Conservation (phyloP, 192 early-diverging fungal genomes). For the Rhizophagus sp. region DNA sequence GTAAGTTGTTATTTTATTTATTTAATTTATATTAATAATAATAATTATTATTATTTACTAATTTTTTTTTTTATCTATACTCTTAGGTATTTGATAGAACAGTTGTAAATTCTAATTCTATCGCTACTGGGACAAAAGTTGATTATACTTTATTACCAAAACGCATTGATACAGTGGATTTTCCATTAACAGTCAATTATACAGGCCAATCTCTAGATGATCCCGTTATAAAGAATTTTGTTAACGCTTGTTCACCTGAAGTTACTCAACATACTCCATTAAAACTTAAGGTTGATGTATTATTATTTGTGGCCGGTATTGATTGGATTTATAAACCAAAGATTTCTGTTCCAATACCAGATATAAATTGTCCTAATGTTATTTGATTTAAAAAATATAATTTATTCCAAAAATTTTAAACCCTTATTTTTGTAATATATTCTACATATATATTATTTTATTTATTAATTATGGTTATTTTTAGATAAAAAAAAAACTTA, state of each 20-base stretch:
- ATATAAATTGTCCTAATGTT: constrained; percentile 12
- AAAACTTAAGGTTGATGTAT: constrained; percentile 9
- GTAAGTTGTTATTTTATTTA: not conserved
- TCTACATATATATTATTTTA: too few species aligned
- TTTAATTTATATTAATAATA: too few species aligned
- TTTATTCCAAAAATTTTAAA: too few species aligned
- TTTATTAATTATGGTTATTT: too few species aligned
- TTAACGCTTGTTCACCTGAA: not conserved
- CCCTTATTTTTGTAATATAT: too few species aligned
- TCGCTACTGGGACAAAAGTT: constrained; percentile 8
- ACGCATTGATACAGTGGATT: not conserved
- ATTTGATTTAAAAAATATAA: too few species aligned
- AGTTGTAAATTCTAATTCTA: not conserved
- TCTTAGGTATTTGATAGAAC: not conserved
- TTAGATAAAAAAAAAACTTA: too few species aligned
- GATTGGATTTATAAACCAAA: constrained; percentile 20
- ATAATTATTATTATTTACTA: too few species aligned
- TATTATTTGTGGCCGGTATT: constrained; percentile 6
- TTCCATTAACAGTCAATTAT: constrained; percentile 7
- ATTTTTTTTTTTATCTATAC: not conserved
- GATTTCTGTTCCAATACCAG: not conserved
- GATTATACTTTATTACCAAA: constrained; percentile 18
- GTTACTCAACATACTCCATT: not conserved
- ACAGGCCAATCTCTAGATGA: not conserved
- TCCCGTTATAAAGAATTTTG: not conserved